Percentiles rank a stretch among this genome's conserved stretches.
These are phyloP conservation scores for Fusarium siculi DNA, from an alignment of 2,329 filamentous ascomycete species.

Conservation along the genomic window DNA sequence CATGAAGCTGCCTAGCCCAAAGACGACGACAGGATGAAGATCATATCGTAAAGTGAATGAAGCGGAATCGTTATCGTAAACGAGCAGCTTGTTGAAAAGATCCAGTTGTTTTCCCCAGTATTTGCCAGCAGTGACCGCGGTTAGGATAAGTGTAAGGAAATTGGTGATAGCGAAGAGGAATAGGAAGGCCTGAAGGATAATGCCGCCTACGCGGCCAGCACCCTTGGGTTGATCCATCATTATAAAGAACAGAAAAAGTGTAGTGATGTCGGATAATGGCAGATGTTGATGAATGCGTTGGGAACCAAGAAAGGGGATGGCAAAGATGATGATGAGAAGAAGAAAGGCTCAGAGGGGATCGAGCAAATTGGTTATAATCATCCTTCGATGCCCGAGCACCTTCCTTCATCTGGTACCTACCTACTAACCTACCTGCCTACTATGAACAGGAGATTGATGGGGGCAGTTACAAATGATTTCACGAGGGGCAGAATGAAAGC, in stretches of 20 bases:
- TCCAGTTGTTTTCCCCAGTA: background rate
- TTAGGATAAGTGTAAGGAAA: constrained; percentile 36
- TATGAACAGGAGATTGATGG: background rate
- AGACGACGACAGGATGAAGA: background rate
- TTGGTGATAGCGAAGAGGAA: constrained; percentile 36
- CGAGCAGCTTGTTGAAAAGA: too few relatives aligned
- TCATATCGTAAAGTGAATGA: too few relatives aligned
- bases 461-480: constrained; percentile 11
- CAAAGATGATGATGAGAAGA: constrained; percentile 1
- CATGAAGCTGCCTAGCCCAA: background rate
- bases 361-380: constrained; percentile 4
- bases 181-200: constrained; percentile 27
- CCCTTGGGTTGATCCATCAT: constrained; percentile 9
- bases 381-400: background rate
- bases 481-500: background rate
- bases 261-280: background rate
- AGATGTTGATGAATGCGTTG: background rate
- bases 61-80: too few relatives aligned
- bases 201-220: constrained; percentile 7
- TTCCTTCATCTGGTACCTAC: constrained; percentile 11
- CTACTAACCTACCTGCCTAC: too few relatives aligned
- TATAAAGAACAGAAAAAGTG: background rate
- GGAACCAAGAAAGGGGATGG: constrained; percentile 4
- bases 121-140: constrained; percentile 13
- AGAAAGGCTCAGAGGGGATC: background rate